Evolutionary conservation across 116 monocot genomes (phyloP).

Genomic region (Posidonia oceanica): DNA sequence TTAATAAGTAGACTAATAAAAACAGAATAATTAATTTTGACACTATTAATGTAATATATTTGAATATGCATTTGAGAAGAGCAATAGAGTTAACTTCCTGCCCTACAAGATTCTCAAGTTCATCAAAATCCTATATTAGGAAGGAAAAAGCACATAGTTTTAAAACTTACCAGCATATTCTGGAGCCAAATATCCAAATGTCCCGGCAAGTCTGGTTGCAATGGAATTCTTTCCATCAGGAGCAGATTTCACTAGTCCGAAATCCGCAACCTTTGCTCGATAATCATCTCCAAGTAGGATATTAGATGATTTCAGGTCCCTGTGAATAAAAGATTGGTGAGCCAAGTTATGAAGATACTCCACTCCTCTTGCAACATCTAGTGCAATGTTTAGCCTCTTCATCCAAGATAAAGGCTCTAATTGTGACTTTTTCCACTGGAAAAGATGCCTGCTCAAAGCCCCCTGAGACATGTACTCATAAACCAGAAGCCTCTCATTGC

Average conservation of each 20-base stretch:
- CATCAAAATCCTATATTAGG: neutral
- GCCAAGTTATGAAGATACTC: constrained; percentile 88
- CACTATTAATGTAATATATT: too few species aligned
- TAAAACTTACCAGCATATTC: constrained; percentile 79
- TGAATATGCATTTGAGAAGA: too few species aligned
- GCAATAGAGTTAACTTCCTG: too few species aligned
- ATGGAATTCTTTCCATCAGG: constrained; percentile 68
- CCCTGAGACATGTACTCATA: constrained; percentile 90
- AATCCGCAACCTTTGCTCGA: constrained; percentile 83
- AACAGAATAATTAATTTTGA: too few species aligned
- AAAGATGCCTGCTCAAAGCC: constrained; percentile 73
- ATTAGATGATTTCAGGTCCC: constrained; percentile 88
- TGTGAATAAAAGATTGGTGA: constrained; percentile 76
- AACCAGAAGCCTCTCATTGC: constrained; percentile 64
- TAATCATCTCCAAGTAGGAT: constrained; percentile 78
- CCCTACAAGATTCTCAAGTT: neutral
- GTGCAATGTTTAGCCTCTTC: constrained; percentile 66
- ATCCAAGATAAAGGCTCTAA: constrained; percentile 75
- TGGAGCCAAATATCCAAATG: constrained; percentile 92
- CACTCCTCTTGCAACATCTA: constrained; percentile 85
- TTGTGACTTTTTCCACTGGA: constrained; percentile 37
- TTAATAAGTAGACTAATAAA: too few species aligned
- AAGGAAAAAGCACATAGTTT: neutral
- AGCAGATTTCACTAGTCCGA: constrained; percentile 84
- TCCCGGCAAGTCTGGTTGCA: constrained; percentile 78